These are phyloP conservation scores for Beauveria sp. DNA, from an alignment of 2,329 filamentous ascomycete genomes.

Conservation along the genomic window DNA sequence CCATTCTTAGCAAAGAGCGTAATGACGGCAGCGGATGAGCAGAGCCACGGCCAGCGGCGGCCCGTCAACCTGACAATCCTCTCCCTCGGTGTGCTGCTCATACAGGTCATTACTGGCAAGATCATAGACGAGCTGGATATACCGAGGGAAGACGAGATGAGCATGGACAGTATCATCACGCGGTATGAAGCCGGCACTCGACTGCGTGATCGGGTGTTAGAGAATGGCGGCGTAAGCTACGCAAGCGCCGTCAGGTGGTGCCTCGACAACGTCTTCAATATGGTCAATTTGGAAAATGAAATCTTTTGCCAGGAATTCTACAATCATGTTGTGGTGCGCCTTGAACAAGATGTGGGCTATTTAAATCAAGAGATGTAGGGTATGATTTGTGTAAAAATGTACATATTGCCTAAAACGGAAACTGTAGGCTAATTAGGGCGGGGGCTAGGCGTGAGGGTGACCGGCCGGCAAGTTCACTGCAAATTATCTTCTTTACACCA, in stretches of 20 bases:
- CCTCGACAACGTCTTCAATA: background rate
- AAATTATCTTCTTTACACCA: too few species aligned
- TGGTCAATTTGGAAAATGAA: background rate
- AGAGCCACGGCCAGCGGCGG: background rate
- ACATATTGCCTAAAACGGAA: too few species aligned
- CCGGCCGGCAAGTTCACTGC: too few species aligned
- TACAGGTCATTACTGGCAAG: background rate
- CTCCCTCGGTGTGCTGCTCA: background rate
- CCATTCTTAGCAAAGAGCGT: background rate
- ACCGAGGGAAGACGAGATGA: background rate
- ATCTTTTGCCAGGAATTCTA: background rate
- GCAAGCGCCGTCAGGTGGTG: background rate
- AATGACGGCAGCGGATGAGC: too few species aligned
- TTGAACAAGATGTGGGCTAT: background rate
- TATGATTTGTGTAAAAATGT: background rate
- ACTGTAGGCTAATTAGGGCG: too few species aligned
- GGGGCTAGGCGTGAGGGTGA: too few species aligned
- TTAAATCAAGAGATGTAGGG: background rate
- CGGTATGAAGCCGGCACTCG: background rate
- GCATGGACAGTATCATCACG: background rate
- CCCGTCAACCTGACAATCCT: background rate
- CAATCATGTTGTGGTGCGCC: background rate
- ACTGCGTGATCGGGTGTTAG: background rate
- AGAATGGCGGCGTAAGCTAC: background rate
- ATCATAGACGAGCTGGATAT: background rate